Conservation (phyloP, 257 asterid genomes). For the Solanum clarkiae region DNA sequence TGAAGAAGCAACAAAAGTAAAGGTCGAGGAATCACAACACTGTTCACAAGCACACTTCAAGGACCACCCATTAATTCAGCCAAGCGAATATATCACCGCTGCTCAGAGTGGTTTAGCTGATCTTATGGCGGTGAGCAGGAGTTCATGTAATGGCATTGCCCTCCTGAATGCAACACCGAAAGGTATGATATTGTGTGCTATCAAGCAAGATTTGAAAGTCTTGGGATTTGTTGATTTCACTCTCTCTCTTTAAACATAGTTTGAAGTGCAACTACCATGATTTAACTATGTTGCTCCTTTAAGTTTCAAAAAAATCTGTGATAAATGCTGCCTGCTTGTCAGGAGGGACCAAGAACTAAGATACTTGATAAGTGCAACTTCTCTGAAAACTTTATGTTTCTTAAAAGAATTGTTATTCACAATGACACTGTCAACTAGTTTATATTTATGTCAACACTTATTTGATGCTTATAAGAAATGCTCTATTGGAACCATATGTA, state of each 20-base stretch:
- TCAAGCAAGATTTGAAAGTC: not conserved
- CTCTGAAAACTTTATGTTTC: not conserved
- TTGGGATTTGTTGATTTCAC: not conserved
- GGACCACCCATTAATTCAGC: conserved; percentile 3
- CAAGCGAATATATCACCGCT: conserved; percentile 5
- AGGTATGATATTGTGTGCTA: conserved; percentile 24
- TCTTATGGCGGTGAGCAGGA: conserved; percentile 12
- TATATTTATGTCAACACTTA: not conserved
- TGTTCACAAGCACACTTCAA: conserved; percentile 3
- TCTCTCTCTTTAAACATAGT: not conserved
- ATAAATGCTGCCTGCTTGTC: not conserved
- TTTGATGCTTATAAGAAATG: not conserved
- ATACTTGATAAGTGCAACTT: not conserved
- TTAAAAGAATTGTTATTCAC: not conserved
- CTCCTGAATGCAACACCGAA: conserved; percentile 10
- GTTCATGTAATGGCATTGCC: conserved; percentile 4
- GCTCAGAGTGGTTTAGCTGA: conserved; percentile 12
- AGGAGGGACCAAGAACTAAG: not conserved
- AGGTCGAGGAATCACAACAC: conserved; percentile 19
- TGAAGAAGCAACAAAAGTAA: conserved; percentile 11
- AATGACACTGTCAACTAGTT: not conserved
- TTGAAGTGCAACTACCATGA: not conserved
- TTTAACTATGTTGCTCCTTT: not conserved
- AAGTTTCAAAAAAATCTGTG: not conserved
- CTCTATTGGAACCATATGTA: not conserved